phyloP scores from a whole-genome alignment of 2,329 filamentous ascomycete species.

The Beauveria varroae region DNA sequence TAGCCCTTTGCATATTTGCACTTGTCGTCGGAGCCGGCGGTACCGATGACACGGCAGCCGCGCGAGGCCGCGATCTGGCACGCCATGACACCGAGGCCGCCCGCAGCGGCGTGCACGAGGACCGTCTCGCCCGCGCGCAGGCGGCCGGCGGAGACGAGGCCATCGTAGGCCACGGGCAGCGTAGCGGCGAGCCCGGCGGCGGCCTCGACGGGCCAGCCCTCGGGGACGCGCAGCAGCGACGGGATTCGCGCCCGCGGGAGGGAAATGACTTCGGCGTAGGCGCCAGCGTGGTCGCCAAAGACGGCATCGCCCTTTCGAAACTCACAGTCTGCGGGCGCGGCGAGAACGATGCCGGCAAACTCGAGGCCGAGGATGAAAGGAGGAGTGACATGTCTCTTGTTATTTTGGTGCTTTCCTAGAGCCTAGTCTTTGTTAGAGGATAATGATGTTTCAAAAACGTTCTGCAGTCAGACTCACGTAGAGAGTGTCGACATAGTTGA shows the following conservation, averaged over 20 bases:
- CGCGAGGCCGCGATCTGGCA: constrained; percentile 46
- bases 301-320: constrained; percentile 43
- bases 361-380: constrained; percentile 55
- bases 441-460: no score
- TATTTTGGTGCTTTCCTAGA: constrained; percentile 53
- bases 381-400: constrained; percentile 44
- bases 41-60: constrained; percentile 46
- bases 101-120: constrained; percentile 47
- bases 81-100: constrained; percentile 47
- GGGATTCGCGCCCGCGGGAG: constrained; percentile 23
- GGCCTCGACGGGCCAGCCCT: constrained; percentile 35
- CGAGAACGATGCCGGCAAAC: constrained; percentile 46
- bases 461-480: constrained; percentile 29
- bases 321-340: constrained; percentile 24
- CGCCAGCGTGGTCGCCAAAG: constrained; percentile 44
- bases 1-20: constrained; percentile 29
- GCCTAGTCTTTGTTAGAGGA: constrained; percentile 23
- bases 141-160: constrained; percentile 33
- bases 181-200: constrained; percentile 47
- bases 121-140: constrained; percentile 40
- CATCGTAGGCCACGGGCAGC: constrained; percentile 47
- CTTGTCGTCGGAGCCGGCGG: constrained; percentile 40
- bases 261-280: constrained; percentile 44
- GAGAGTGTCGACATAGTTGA: constrained; percentile 54
- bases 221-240: constrained; percentile 36